These are phyloP conservation scores for Aspergillus floridensis DNA, from an alignment of 2,329 filamentous ascomycete genomes.

Conservation along the genomic window DNA sequence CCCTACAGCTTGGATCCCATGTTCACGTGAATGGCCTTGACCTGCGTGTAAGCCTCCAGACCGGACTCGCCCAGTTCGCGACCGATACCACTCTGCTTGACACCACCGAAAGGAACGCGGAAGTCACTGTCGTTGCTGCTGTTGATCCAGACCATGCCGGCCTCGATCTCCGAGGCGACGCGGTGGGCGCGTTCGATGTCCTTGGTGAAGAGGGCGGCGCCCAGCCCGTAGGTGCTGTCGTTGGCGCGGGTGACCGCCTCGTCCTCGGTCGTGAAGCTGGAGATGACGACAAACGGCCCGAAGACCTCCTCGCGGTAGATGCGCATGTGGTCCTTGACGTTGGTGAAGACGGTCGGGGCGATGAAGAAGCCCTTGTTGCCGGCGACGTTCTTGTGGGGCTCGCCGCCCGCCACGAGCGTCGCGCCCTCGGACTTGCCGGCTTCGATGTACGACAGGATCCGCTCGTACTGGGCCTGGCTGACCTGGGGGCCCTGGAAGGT, in stretches of 20 bases:
- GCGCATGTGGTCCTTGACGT: conserved; percentile 57
- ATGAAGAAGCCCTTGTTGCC: conserved; percentile 65
- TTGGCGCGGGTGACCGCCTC: conserved; percentile 59
- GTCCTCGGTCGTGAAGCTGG: conserved; percentile 58
- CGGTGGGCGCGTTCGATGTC: conserved; percentile 63
- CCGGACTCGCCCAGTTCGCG: conserved; percentile 61
- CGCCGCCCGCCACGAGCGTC: conserved; percentile 63
- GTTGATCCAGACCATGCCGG: conserved; percentile 71
- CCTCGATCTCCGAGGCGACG: conserved; percentile 56
- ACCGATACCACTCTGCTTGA: conserved; percentile 63
- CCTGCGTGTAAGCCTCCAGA: conserved; percentile 60
- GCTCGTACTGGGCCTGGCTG: conserved; percentile 38
- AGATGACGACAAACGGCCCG: conserved; percentile 60
- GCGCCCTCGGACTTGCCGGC: conserved; percentile 69
- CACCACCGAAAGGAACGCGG: conserved; percentile 59
- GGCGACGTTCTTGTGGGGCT: conserved; percentile 53
- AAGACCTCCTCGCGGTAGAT: conserved; percentile 64
- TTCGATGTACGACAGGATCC: conserved; percentile 68
- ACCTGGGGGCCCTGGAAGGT: conserved; percentile 39
- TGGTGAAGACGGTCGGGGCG: conserved; percentile 57
- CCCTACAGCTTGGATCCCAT: conserved; percentile 41
- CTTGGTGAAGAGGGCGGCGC: conserved; percentile 41
- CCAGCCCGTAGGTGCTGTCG: conserved; percentile 46
- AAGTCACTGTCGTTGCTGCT: conserved; percentile 51
- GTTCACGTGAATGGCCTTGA: conserved; percentile 53